phyloP scores from a whole-genome alignment of 441 rosid species.

The Gossypium schwendimanii region DNA sequence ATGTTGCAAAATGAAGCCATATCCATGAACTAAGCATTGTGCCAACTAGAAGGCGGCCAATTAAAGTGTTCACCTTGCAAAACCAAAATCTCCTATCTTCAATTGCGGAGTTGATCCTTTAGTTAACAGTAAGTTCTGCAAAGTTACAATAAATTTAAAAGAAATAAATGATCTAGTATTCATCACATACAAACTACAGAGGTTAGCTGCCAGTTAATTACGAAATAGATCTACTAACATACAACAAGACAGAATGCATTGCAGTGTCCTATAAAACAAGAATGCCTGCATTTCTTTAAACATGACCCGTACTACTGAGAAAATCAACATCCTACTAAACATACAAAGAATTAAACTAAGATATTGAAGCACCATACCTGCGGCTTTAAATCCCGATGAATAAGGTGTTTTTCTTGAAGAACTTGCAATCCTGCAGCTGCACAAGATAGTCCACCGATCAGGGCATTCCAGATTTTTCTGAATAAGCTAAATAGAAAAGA shows the following conservation, averaged over 20 bases:
- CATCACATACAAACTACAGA: constrained; percentile 7
- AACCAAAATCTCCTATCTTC: constrained; percentile 91
- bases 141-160: constrained; percentile 11
- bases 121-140: constrained; percentile 68
- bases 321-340: constrained; percentile 2
- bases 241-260: neutral
- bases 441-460: constrained; percentile 12
- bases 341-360: constrained; percentile 7
- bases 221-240: neutral
- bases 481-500: neutral
- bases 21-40: neutral
- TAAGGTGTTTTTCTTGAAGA: constrained; percentile 71
- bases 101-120: constrained; percentile 44
- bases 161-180: neutral
- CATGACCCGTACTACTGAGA: neutral
- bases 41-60: neutral
- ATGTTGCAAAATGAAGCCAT: neutral
- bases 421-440: constrained; percentile 82
- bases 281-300: neutral
- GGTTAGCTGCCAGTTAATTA: constrained; percentile 6
- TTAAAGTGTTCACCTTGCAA: constrained; percentile 60
- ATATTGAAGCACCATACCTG: constrained; percentile 38
- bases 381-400: constrained; percentile 83
- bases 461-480: neutral
- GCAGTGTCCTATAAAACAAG: neutral